phyloP scores from a whole-genome alignment of 805 yeast genomes.

The Torulaspora gathmanii region DNA sequence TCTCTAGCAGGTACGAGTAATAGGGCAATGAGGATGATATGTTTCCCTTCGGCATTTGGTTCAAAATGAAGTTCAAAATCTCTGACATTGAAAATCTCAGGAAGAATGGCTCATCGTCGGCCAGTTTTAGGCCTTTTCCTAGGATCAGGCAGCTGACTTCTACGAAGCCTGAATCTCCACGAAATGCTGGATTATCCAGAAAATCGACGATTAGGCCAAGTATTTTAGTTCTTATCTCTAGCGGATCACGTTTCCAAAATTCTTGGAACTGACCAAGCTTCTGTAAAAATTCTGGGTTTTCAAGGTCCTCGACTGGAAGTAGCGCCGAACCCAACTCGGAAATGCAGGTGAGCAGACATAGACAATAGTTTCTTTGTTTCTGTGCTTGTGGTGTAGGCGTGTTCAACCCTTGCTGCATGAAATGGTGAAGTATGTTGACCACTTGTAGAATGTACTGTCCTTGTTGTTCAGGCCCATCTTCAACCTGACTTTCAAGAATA shows the following conservation, averaged over 20 bases:
- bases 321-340: slow-evolving; percentile 69
- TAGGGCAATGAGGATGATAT: slow-evolving; percentile 40
- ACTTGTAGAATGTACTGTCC: slow-evolving; percentile 37
- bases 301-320: slow-evolving; percentile 48
- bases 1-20: slow-evolving; percentile 44
- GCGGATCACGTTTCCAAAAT: slow-evolving; percentile 50
- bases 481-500: slow-evolving; percentile 48
- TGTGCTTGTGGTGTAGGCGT: slow-evolving; percentile 15
- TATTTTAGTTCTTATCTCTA: slow-evolving; percentile 41
- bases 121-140: slow-evolving; percentile 29
- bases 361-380: slow-evolving; percentile 42
- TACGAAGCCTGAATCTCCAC: slow-evolving; percentile 46
- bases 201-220: slow-evolving; percentile 43
- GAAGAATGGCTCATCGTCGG: slow-evolving; percentile 33
- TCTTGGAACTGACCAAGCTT: slow-evolving; percentile 28
- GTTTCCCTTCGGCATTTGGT: slow-evolving; percentile 26
- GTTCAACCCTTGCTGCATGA: slow-evolving; percentile 14
- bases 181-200: slow-evolving; percentile 32
- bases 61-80: slow-evolving; percentile 26
- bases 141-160: slow-evolving; percentile 63
- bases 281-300: slow-evolving; percentile 24
- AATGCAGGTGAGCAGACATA: slow-evolving; percentile 58
- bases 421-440: slow-evolving; percentile 31
- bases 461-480: slow-evolving; percentile 43
- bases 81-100: slow-evolving; percentile 29